phyloP scores from a whole-genome alignment of 2,329 filamentous ascomycete genomes.

The Ascochyta lentis region DNA sequence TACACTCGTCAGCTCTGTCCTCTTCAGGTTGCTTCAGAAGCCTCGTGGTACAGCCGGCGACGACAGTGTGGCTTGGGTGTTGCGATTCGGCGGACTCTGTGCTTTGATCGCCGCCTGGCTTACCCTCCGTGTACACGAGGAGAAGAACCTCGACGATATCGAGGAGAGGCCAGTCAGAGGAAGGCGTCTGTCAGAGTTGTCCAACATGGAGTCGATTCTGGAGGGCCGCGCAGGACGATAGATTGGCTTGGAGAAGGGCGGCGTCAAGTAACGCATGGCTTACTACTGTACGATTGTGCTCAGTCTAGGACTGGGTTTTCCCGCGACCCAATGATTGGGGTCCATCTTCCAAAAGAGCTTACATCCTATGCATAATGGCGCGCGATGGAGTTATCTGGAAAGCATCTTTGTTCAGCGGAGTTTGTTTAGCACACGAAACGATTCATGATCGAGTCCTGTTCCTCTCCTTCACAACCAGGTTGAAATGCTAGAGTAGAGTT shows the following conservation, averaged over 20 bases:
- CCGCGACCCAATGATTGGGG: background rate
- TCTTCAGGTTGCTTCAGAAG: slow-evolving; percentile 88
- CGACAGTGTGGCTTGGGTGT: slow-evolving; percentile 83
- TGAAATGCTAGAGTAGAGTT: background rate
- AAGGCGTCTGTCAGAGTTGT: slow-evolving; percentile 26
- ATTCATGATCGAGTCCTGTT: background rate
- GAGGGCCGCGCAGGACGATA: slow-evolving; percentile 14
- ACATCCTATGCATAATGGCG: slow-evolving; percentile 10
- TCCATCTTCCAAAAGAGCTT: slow-evolving; percentile 7
- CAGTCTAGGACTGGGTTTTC: background rate
- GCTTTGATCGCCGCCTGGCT: slow-evolving; percentile 79
- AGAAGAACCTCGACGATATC: slow-evolving; percentile 46
- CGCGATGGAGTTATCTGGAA: slow-evolving; percentile 15
- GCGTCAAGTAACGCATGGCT: background rate
- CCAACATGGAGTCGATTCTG: slow-evolving; percentile 14
- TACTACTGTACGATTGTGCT: slow-evolving; percentile 3
- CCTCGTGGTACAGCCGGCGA: slow-evolving; percentile 84
- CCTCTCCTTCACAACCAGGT: background rate
- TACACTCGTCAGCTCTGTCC: slow-evolving; percentile 80
- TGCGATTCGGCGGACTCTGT: slow-evolving; percentile 82
- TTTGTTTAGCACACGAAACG: background rate
- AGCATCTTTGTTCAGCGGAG: slow-evolving; percentile 7
- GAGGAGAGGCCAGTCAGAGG: slow-evolving; percentile 29
- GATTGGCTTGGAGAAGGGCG: background rate
- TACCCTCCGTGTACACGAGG: slow-evolving; percentile 71